Evolutionary conservation across 352 stramenopile genomes (phyloP), one percentile per base, ranked within the genome.

Genomic region (Saprolegnia parasitica): DNA sequence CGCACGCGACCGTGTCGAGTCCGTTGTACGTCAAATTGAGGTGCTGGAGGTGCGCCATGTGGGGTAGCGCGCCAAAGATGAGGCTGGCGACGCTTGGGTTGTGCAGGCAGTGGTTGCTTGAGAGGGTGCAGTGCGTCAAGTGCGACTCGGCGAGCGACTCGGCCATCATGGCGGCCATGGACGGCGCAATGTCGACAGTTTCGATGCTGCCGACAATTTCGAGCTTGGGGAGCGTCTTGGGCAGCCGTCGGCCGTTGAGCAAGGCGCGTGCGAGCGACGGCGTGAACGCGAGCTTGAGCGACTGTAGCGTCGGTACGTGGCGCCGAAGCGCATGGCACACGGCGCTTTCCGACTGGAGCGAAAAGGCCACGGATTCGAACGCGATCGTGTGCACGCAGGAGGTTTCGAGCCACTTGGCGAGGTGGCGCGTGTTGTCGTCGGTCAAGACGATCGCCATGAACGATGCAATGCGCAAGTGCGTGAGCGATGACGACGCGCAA

Each of bases 131-230:
- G 52, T 60, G 52, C 24, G 52, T 60, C 13, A 60, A 24, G 13
- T 60, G 11, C 20, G 52, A 60, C 13, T 60, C 52, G 52, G 52
- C 24, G 11, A 60, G 35, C 35, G 52, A 60, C 35, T 60, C 52
- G 35, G 52, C 52, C 52, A 60, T 60, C 52, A 60, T 60, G n/a
- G 52, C 52, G 3, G 52, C 52, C 52, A 60, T 60, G 11, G 52
- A 60, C 52, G 52, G 52, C 35, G 52, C 52, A 60, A 60, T 24
- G 35, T 60, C 52, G 24, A 60, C 52, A 2, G 52, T 60, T 9
- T 60, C 52, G 20, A 60, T 60, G 35, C 52, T 60, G 35, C 52
- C 52, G 13, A 60, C 52, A 8, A 60, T 60, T 40, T 60, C 52
- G 8, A 60, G 52, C 2, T 3, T 1, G 1, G 52, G 52, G 3